Conservation (phyloP, 1,284 basidiomycete genomes). For the Microbotryum saponariae region DNA sequence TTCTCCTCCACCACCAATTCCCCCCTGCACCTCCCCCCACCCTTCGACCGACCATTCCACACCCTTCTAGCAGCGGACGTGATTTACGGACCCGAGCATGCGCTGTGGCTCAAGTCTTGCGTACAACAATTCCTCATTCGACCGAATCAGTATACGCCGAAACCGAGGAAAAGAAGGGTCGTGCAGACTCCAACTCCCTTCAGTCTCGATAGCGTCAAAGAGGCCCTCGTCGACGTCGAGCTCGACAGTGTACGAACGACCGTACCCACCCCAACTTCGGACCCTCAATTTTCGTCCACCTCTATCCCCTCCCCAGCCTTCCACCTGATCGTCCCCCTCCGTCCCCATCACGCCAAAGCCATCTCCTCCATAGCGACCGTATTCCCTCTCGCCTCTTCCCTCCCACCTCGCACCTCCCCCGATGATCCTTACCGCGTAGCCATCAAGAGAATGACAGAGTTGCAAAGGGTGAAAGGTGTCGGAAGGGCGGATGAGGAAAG, state of each 20-base stretch:
- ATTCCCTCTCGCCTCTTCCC: slow-evolving; percentile 45
- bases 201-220: slow-evolving; percentile 9
- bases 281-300: no score
- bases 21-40: slow-evolving; percentile 6
- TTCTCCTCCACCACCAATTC: slow-evolving; percentile 18
- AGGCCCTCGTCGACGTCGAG: slow-evolving; percentile 4
- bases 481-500: slow-evolving; percentile 26
- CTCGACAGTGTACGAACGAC: background rate
- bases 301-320: slow-evolving; percentile 43
- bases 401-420: background rate
- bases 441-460: slow-evolving; percentile 16
- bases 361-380: slow-evolving; percentile 53
- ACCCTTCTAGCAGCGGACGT: slow-evolving; percentile 69
- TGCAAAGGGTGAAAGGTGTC: slow-evolving; percentile 25
- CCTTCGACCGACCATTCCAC: slow-evolving; percentile 51
- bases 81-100: slow-evolving; percentile 63
- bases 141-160: slow-evolving; percentile 35
- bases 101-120: slow-evolving; percentile 58
- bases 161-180: background rate
- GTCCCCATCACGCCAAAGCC: slow-evolving; percentile 57
- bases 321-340: slow-evolving; percentile 67
- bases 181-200: slow-evolving; percentile 9
- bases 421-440: slow-evolving; percentile 14
- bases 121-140: slow-evolving; percentile 51
- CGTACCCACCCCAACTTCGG: background rate